These are phyloP conservation scores for Aspergillus oerlinghausenensis DNA, from an alignment of 2,329 filamentous ascomycete species.

Conservation along the genomic window DNA sequence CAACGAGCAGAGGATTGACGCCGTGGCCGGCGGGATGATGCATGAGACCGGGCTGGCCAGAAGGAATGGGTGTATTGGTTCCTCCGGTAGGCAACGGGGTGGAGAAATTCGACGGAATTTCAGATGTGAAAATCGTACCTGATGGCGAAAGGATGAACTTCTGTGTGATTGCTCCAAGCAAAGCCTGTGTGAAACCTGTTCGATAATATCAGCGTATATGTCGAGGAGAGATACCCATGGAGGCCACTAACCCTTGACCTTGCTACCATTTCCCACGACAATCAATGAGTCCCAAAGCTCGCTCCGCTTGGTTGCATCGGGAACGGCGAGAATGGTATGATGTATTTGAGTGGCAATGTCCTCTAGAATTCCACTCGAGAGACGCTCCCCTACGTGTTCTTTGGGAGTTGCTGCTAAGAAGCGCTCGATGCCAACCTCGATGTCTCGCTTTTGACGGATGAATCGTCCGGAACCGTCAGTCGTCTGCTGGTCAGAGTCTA, in stretches of 20 bases:
- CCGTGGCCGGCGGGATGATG: slow-evolving; percentile 55
- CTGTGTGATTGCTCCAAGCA: slow-evolving; percentile 70
- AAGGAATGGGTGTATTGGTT: slow-evolving; percentile 69
- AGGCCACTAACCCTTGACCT: slow-evolving; percentile 49
- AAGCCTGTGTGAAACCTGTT: slow-evolving; percentile 78
- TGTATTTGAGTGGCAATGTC: slow-evolving; percentile 80
- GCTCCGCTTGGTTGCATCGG: slow-evolving; percentile 78
- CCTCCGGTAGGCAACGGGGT: slow-evolving; percentile 87
- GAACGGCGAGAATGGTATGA: slow-evolving; percentile 73
- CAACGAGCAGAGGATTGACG: slow-evolving; percentile 87
- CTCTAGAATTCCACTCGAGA: slow-evolving; percentile 66
- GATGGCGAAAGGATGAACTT: slow-evolving; percentile 90
- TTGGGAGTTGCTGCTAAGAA: slow-evolving; percentile 53
- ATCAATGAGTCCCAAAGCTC: slow-evolving; percentile 89
- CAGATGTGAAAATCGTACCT: slow-evolving; percentile 94
- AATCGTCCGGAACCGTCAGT: slow-evolving; percentile 48
- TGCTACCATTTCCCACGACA: slow-evolving; percentile 82
- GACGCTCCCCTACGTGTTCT: slow-evolving; percentile 25
- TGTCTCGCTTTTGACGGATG: slow-evolving; percentile 49
- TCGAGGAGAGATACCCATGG: background rate
- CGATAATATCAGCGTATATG: background rate
- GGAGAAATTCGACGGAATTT: slow-evolving; percentile 88
- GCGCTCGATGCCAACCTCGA: slow-evolving; percentile 59
- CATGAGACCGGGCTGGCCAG: slow-evolving; percentile 44
- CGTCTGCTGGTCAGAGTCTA: slow-evolving; percentile 50